A percentile compares a stretch with the other conserved stretches of the same genome.
Evolutionary conservation across 176 grass and related monocot species (phyloP).

Genomic region (Olyra latifolia): DNA sequence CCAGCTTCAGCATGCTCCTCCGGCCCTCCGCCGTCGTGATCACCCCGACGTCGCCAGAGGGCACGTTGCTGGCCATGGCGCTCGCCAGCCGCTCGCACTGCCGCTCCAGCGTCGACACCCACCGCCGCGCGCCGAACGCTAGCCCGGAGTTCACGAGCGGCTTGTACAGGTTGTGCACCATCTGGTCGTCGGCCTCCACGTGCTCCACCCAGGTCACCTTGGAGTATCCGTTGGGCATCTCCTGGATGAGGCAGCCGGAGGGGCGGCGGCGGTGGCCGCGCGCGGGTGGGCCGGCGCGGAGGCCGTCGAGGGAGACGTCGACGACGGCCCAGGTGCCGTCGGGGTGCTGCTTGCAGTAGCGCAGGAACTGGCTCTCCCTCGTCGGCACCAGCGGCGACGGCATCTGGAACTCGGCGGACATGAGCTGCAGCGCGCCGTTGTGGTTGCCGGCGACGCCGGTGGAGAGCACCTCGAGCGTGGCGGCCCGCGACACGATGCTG

Average conservation of each 20-base stretch:
- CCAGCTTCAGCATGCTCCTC: slow-evolving; percentile 74
- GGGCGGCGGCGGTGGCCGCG: slow-evolving; percentile 58
- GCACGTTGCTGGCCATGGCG: slow-evolving; percentile 43
- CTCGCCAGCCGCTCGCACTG: slow-evolving; percentile 80
- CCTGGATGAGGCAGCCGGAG: slow-evolving; percentile 81
- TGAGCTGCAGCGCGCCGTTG: slow-evolving; percentile 85
- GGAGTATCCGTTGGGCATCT: slow-evolving; percentile 84
- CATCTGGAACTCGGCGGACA: slow-evolving; percentile 88
- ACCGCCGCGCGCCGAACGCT: slow-evolving; percentile 76
- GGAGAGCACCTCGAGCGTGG: slow-evolving; percentile 68
- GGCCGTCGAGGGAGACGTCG: slow-evolving; percentile 72
- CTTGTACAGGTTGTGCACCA: slow-evolving; percentile 72
- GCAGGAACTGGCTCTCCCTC: slow-evolving; percentile 68
- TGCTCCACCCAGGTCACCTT: slow-evolving; percentile 96
- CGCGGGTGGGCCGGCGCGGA: slow-evolving; percentile 10
- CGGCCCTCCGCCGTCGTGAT: slow-evolving; percentile 67
- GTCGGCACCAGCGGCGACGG: slow-evolving; percentile 78
- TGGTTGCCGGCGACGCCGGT: slow-evolving; percentile 82
- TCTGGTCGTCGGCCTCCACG: slow-evolving; percentile 62
- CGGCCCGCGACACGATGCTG: slow-evolving; percentile 71
- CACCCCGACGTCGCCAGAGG: slow-evolving; percentile 39
- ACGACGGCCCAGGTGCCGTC: slow-evolving; percentile 83
- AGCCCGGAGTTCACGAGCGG: slow-evolving; percentile 68
- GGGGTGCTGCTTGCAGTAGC: slow-evolving; percentile 83
- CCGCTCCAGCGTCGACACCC: slow-evolving; percentile 64